phyloP scores from a whole-genome alignment of 176 grass and related monocot species.

The Hordeum marinum region DNA sequence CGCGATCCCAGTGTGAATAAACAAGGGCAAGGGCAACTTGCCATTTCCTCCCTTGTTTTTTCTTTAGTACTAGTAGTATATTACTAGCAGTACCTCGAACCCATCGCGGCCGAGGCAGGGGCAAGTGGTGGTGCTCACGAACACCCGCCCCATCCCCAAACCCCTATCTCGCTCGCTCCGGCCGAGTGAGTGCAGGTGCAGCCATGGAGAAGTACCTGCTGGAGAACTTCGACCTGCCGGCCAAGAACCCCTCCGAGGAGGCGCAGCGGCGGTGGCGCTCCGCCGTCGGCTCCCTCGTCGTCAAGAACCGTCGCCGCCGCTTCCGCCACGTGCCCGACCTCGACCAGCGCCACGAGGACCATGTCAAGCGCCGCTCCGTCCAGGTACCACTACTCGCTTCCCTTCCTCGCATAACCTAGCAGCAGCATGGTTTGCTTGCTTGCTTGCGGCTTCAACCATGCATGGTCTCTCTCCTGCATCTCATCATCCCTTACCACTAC shows the following conservation, averaged over 20 bases:
- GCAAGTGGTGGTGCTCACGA: background rate
- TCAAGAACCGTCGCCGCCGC: constrained; percentile 73
- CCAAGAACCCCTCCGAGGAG: constrained; percentile 75
- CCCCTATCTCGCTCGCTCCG: background rate
- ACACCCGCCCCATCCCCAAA: background rate
- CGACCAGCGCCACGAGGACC: constrained; percentile 43
- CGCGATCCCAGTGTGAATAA: background rate
- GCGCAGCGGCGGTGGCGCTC: constrained; percentile 71
- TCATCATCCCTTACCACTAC: too few relatives aligned
- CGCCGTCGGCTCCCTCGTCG: constrained; percentile 56
- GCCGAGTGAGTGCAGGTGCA: background rate
- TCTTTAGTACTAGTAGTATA: background rate
- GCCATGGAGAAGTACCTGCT: constrained; percentile 37
- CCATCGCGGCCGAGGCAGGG: background rate
- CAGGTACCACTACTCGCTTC: constrained; percentile 26
- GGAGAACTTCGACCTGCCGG: constrained; percentile 56
- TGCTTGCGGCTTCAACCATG: too few relatives aligned
- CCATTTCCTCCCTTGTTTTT: background rate
- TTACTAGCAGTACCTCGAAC: background rate
- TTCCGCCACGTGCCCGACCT: constrained; percentile 84
- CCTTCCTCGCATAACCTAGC: background rate
- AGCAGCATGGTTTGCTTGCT: too few relatives aligned
- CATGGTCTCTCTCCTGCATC: background rate
- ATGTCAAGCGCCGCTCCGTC: constrained; percentile 40
- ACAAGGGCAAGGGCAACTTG: background rate